Conservation (phyloP, 1,139 yeast genomes). For the Sugiyamaella pinicola region DNA sequence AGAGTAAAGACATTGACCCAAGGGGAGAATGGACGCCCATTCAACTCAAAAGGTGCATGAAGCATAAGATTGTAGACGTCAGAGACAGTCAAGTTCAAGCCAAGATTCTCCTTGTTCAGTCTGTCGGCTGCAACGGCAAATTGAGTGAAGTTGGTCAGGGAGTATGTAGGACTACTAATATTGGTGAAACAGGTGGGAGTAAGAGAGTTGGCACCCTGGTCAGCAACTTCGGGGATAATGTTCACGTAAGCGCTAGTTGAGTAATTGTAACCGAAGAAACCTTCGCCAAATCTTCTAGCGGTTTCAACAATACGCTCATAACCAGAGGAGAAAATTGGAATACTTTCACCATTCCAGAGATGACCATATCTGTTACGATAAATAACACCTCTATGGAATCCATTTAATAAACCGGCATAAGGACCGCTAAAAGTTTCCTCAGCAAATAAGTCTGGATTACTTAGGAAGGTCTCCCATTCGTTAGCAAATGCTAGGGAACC, state of each 20-base stretch:
- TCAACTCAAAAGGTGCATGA: constrained; percentile 61
- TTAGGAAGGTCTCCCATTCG: constrained; percentile 43
- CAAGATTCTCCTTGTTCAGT: constrained; percentile 47
- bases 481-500: constrained; percentile 40
- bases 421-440: constrained; percentile 42
- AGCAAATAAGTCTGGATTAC: constrained; percentile 35
- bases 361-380: constrained; percentile 44
- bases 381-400: constrained; percentile 39
- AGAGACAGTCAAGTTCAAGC: constrained; percentile 45
- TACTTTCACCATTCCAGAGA: constrained; percentile 42
- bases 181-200: constrained; percentile 46
- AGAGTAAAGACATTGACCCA: constrained; percentile 57
- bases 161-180: constrained; percentile 38
- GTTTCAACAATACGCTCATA: constrained; percentile 47
- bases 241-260: constrained; percentile 43
- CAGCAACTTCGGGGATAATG: constrained; percentile 43
- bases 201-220: constrained; percentile 48
- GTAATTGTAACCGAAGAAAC: constrained; percentile 47
- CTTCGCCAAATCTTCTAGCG: constrained; percentile 47
- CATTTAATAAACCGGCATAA: constrained; percentile 43
- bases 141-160: constrained; percentile 33
- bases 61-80: constrained; percentile 52
- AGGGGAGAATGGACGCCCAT: constrained; percentile 57
- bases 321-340: constrained; percentile 46
- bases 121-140: constrained; percentile 46